Percentiles rank a stretch among this genome's conserved stretches.
phyloP scores from a whole-genome alignment of 73 alveolate genomes.

The Diophrys appendiculata region DNA sequence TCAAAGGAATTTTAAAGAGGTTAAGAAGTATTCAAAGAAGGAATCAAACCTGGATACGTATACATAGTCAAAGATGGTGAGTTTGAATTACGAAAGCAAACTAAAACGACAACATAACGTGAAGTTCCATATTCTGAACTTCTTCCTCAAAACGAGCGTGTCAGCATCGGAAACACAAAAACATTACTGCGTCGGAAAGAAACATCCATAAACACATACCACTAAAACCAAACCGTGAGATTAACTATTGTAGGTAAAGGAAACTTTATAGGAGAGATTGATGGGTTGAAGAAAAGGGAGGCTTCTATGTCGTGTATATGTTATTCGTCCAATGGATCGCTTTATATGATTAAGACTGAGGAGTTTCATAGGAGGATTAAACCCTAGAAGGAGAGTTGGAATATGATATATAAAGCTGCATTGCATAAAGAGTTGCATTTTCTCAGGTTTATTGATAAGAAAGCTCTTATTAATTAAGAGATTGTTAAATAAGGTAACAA shows the following conservation, averaged over 20 bases:
- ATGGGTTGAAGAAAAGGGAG: conserved; percentile 6
- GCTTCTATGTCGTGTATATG: conserved; percentile 21
- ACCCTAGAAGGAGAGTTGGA: conserved; percentile 44
- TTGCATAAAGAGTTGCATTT: neutral
- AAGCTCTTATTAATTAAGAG: neutral
- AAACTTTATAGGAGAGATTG: conserved; percentile 46
- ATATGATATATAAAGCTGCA: neutral
- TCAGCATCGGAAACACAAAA: neutral
- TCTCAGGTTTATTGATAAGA: neutral
- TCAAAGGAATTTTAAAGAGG: conserved; percentile 31
- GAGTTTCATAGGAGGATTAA: conserved; percentile 36
- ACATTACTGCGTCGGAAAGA: neutral
- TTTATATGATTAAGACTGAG: neutral
- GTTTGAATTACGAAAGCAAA: conserved; percentile 17
- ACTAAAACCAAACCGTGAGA: too few relatives aligned
- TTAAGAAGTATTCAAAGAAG: conserved; percentile 10
- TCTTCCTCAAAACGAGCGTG: neutral
- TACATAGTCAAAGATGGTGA: conserved; percentile 13
- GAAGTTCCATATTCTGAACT: neutral
- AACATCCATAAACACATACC: too few relatives aligned
- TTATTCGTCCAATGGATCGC: conserved; percentile 10
- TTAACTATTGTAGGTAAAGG: conserved; percentile 27
- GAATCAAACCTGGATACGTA: neutral
- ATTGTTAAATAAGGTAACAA: neutral
- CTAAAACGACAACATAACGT: conserved; percentile 2